These are phyloP conservation scores for Talaromyces borbonicus DNA, from an alignment of 495 filamentous ascomycete genomes.

Conservation along the genomic window DNA sequence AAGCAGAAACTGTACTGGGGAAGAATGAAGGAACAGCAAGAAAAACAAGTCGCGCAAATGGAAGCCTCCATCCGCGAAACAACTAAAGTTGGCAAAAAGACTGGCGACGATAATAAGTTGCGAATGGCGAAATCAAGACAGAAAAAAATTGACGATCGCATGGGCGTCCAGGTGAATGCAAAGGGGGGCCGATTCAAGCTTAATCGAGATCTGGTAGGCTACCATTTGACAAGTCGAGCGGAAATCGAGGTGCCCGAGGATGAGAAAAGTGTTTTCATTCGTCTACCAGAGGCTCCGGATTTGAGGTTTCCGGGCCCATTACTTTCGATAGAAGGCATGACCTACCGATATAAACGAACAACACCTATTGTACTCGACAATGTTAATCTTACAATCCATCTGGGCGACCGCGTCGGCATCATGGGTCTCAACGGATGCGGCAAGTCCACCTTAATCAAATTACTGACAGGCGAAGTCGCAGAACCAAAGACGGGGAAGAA, in stretches of 20 bases:
- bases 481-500: constrained; percentile 80
- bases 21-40: constrained; percentile 71
- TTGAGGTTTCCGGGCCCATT: constrained; percentile 66
- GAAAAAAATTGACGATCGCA: constrained; percentile 71
- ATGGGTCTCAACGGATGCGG: constrained; percentile 96
- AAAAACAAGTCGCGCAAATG: constrained; percentile 66
- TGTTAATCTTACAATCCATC: constrained; percentile 53
- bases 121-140: constrained; percentile 68
- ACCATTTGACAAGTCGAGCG: constrained; percentile 39
- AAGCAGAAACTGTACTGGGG: constrained; percentile 53
- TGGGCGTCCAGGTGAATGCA: constrained; percentile 62
- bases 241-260: constrained; percentile 64
- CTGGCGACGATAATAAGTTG: constrained; percentile 70
- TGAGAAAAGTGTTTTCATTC: constrained; percentile 47
- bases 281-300: constrained; percentile 50
- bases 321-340: constrained; percentile 54
- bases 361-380: constrained; percentile 39
- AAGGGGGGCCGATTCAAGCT: constrained; percentile 68
- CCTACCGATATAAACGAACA: constrained; percentile 45
- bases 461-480: constrained; percentile 84
- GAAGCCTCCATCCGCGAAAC: constrained; percentile 63
- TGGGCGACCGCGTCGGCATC: constrained; percentile 77
- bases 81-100: constrained; percentile 56
- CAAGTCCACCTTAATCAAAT: constrained; percentile 96
- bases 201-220: constrained; percentile 60